phyloP scores from a whole-genome alignment of 1,284 basidiomycete genomes.

The Sanghuangporus weigelae region DNA sequence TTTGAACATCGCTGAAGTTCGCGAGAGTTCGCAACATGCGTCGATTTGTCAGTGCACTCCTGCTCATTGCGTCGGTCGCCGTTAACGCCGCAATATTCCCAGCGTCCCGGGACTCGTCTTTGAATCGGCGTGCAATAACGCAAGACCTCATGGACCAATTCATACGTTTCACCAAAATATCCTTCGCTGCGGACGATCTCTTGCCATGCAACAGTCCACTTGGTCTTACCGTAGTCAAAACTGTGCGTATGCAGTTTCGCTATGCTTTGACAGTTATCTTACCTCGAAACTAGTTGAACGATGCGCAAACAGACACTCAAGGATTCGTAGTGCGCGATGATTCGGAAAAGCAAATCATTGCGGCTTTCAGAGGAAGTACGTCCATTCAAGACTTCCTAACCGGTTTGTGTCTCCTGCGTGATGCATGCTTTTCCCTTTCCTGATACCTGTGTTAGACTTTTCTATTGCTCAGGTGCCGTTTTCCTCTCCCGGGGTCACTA shows the following conservation, averaged over 20 bases:
- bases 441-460: not conserved
- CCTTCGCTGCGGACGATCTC: slow-evolving; percentile 8
- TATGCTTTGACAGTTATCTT: not conserved
- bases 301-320: slow-evolving; percentile 4
- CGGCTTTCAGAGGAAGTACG: slow-evolving; percentile 4
- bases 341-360: slow-evolving; percentile 3
- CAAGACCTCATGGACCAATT: not conserved
- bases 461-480: slow-evolving; percentile 8
- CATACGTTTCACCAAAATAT: slow-evolving; percentile 10
- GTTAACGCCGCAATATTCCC: not conserved
- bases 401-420: not conserved
- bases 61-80: not conserved
- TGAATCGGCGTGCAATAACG: not conserved
- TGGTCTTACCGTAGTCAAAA: slow-evolving; percentile 5
- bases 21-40: not conserved
- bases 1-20: not conserved
- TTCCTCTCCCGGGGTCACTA: slow-evolving; percentile 7
- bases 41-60: not conserved
- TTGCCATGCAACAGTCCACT: slow-evolving; percentile 10
- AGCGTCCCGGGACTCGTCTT: not conserved
- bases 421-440: slow-evolving; percentile 20
- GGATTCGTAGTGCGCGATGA: slow-evolving; percentile 11
- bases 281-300: slow-evolving; percentile 2
- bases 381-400: slow-evolving; percentile 13
- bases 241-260: not conserved